A percentile compares a stretch with the other conserved stretches of the same genome.
phyloP scores from a whole-genome alignment of 2,329 filamentous ascomycete species.

The Alternaria incomplexa region DNA sequence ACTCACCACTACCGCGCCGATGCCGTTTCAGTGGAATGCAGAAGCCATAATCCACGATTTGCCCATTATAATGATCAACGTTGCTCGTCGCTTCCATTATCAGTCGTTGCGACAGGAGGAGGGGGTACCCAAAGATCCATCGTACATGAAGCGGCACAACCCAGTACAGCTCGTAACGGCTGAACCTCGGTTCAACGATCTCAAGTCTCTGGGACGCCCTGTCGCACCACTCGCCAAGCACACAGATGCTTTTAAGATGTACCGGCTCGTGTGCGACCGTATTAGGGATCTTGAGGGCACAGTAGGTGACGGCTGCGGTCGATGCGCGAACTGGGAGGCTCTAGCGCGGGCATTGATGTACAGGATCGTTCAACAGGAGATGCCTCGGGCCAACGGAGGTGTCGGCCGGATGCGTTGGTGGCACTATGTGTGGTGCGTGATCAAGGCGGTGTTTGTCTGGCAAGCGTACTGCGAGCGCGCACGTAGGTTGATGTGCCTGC shows the following conservation, averaged over 20 bases:
- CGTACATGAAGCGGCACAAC: background rate
- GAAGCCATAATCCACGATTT: background rate
- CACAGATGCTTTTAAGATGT: background rate
- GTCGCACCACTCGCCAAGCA: background rate
- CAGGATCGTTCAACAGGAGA: background rate
- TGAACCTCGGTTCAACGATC: background rate
- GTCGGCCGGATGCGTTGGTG: background rate
- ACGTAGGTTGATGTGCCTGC: background rate
- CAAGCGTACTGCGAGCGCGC: constrained; percentile 1
- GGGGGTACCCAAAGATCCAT: background rate
- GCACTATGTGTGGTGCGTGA: background rate
- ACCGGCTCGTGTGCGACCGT: background rate
- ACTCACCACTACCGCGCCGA: background rate
- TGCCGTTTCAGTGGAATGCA: background rate
- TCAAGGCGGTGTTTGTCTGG: background rate
- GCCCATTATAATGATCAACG: background rate
- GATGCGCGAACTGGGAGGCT: background rate
- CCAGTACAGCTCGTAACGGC: background rate
- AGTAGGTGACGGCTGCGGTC: background rate
- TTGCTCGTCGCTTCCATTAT: background rate
- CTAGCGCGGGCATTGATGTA: background rate
- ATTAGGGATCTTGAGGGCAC: background rate
- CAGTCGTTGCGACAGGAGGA: background rate
- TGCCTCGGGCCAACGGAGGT: background rate
- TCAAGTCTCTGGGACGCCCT: background rate